phyloP scores from a whole-genome alignment of 2,329 filamentous ascomycete species.

The Drechslerella stenobrocha region DNA sequence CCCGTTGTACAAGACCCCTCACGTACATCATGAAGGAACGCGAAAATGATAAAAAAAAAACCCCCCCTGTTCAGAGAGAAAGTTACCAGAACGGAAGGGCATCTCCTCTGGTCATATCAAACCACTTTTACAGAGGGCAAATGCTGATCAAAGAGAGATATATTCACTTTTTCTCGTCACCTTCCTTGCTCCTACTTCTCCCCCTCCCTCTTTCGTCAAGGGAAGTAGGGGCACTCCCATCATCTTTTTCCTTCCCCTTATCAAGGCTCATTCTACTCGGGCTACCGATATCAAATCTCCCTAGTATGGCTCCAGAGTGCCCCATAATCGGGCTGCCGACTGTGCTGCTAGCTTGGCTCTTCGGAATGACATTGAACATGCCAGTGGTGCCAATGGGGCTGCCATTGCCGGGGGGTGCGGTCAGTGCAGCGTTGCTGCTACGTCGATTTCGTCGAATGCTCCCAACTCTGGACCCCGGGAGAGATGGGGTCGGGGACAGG shows the following conservation, averaged over 20 bases:
- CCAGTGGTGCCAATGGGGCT: conserved; percentile 30
- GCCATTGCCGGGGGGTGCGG: conserved; percentile 18
- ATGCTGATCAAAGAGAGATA: too few relatives aligned
- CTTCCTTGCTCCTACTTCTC: conserved; percentile 25
- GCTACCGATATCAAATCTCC: conserved; percentile 28
- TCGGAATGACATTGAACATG: conserved; percentile 46
- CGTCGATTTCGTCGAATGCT: conserved; percentile 36
- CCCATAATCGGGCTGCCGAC: conserved; percentile 36
- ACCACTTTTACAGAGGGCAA: too few relatives aligned
- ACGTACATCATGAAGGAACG: not conserved
- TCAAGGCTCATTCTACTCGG: conserved; percentile 38
- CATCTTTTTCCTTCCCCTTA: conserved; percentile 31
- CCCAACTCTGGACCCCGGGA: conserved; percentile 29
- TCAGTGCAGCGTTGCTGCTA: conserved; percentile 27
- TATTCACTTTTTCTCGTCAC: conserved; percentile 10
- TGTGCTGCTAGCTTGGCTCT: conserved; percentile 42
- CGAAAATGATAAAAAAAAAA: conserved; percentile 1
- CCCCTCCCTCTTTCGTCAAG: conserved; percentile 8
- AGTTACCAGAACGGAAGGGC: not conserved
- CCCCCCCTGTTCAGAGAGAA: not conserved
- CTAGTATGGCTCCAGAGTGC: conserved; percentile 12
- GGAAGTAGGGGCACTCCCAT: conserved; percentile 1
- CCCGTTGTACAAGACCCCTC: not conserved
- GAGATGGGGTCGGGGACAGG: conserved; percentile 35
- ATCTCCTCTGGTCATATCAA: not conserved